Evolutionary conservation across 2,329 filamentous ascomycete genomes (phyloP).

Genomic region (Corniculantispora saksenae): DNA sequence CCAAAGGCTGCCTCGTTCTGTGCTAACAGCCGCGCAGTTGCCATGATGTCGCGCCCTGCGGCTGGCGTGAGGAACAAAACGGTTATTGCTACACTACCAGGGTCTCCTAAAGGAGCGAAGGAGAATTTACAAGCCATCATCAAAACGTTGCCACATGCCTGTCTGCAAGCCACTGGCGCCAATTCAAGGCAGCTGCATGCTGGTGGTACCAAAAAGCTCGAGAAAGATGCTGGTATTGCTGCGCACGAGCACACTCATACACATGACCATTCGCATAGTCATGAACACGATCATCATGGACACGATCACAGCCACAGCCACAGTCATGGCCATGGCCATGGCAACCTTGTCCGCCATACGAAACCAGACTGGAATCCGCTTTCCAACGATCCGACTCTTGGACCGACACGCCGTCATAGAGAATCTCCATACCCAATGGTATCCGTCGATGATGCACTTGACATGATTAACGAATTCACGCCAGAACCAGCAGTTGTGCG

Average conservation of each 20-base stretch:
- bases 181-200: slow-evolving; percentile 78
- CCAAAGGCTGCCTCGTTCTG: slow-evolving; percentile 15
- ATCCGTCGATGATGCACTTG: slow-evolving; percentile 77
- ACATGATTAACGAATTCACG: slow-evolving; percentile 70
- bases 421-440: slow-evolving; percentile 93
- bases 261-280: slow-evolving; percentile 22
- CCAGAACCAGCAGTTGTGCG: slow-evolving; percentile 61
- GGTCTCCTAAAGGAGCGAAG: slow-evolving; percentile 90
- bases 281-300: slow-evolving; percentile 30
- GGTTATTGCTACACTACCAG: slow-evolving; percentile 85
- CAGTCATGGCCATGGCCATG: slow-evolving; percentile 56
- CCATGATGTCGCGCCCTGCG: slow-evolving; percentile 92
- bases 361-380: slow-evolving; percentile 56
- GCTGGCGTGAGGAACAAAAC: slow-evolving; percentile 82
- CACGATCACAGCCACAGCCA: slow-evolving; percentile 41
- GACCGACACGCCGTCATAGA: slow-evolving; percentile 71
- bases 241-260: slow-evolving; percentile 28
- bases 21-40: slow-evolving; percentile 60
- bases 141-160: slow-evolving; percentile 94
- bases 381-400: slow-evolving; percentile 63
- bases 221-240: slow-evolving; percentile 73
- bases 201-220: slow-evolving; percentile 80
- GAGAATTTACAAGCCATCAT: slow-evolving; percentile 90
- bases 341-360: slow-evolving; percentile 72
- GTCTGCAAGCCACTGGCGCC: slow-evolving; percentile 79